Base-by-base conservation (phyloP, 2,329 filamentous ascomycete genomes). In the Trichophyton benhamiae region DNA sequence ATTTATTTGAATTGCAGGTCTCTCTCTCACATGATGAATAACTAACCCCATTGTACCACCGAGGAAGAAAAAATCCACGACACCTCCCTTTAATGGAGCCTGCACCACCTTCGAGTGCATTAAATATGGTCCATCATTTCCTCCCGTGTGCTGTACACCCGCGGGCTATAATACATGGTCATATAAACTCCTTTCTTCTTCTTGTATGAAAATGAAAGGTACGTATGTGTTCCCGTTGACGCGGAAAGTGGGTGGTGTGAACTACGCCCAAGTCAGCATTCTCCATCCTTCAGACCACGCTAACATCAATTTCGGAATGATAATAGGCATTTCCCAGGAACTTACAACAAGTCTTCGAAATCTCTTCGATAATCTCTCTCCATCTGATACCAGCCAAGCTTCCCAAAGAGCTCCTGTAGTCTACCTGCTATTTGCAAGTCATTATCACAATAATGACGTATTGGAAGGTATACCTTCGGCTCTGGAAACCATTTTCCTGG, bases 401-500 rank as follows among this genome's bases (percentile, higher is more conserved):
- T 44, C 15, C 41, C 41, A 17, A 44, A 44, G n/a, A 44, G n/a
- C n/a, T 44, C 41, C 15, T 44, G 41, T 17, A 44, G 15, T 5
- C 41, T n/a, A 6, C 41, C n/a, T 6, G 41, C 41, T n/a, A 44
- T 58, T 38, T 25, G 22, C 30, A 42, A 13, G 20, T 58, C 57
- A 58, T 22, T 58, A 9, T 38, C 33, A 15, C 57, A 58, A 25
- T 58, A 41, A 58, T 58, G 30, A n/a, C 57, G 30, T 1, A 58
- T 30, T 8, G 57, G 57, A 3, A 58, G 8, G 41, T 58, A 58
- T 15, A 58, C n/a, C 20, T 58, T 58, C 7, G 57, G 57, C 20
- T 58, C 57, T 41, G 57, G 57, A 27, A 58, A 58, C 57, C 27
- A 58, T 38, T 58, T 30, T 38, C 57, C 57, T 1, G 57, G 57